phyloP scores from a whole-genome alignment of 805 yeast species.

The Hanseniaspora mollemarum region DNA sequence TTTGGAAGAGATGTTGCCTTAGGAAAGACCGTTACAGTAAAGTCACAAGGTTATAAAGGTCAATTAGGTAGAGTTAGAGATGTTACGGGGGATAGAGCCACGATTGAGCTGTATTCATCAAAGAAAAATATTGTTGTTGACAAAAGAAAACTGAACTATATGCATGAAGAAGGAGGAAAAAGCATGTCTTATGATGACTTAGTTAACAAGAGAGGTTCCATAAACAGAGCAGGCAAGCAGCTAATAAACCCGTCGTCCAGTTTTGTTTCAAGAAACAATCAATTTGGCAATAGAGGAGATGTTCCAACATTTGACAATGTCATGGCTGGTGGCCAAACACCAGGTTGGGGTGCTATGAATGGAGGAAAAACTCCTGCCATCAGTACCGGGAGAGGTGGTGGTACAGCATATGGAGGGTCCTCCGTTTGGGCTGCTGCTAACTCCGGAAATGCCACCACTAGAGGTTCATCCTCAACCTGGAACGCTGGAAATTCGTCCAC shows the following conservation, averaged over 20 bases:
- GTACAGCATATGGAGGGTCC: constrained; percentile 25
- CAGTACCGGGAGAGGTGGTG: constrained; percentile 23
- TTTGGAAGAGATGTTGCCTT: constrained; percentile 74
- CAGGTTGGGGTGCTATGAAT: constrained; percentile 35
- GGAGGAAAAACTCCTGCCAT: constrained; percentile 28
- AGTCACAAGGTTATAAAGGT: constrained; percentile 89
- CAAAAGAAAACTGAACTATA: constrained; percentile 66
- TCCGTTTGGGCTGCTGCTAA: constrained; percentile 32
- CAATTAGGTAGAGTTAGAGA: constrained; percentile 86
- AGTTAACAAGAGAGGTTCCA: constrained; percentile 40
- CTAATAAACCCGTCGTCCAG: background rate
- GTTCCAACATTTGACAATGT: background rate
- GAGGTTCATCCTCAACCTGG: constrained; percentile 19
- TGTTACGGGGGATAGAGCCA: constrained; percentile 80
- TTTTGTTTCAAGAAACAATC: constrained; percentile 14
- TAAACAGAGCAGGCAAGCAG: constrained; percentile 24
- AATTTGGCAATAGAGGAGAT: constrained; percentile 20
- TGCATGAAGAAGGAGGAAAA: constrained; percentile 49
- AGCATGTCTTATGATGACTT: constrained; percentile 71
- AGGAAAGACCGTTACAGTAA: constrained; percentile 74
- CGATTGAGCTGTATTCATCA: constrained; percentile 89
- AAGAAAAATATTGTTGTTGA: constrained; percentile 77
- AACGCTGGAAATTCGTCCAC: background rate
- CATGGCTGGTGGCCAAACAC: constrained; percentile 33
- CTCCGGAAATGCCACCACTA: constrained; percentile 35